Percentiles rank a stretch among this genome's conserved stretches.
These are phyloP conservation scores for Alternaria brassicicola DNA, from an alignment of 2,329 filamentous ascomycete genomes.

Conservation along the genomic window DNA sequence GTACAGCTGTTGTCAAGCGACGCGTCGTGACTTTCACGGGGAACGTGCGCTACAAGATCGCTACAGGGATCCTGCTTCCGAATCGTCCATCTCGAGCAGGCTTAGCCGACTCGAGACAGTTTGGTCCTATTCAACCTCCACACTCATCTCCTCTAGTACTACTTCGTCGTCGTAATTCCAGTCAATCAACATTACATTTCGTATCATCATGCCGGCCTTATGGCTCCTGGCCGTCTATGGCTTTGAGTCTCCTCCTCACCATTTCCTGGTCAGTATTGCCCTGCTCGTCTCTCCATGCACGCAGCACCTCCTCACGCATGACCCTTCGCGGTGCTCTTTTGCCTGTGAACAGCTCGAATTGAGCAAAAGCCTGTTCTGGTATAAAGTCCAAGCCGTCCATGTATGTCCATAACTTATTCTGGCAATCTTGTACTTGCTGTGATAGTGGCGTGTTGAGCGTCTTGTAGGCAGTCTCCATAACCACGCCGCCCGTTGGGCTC, in stretches of 20 bases:
- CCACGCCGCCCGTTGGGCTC: slow-evolving; percentile 75
- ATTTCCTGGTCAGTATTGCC: slow-evolving; percentile 40
- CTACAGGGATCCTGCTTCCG: slow-evolving; percentile 15
- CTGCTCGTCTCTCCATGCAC: slow-evolving; percentile 44
- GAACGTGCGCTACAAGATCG: slow-evolving; percentile 27
- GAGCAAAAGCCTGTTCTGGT: slow-evolving; percentile 79
- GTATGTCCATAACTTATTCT: slow-evolving; percentile 71
- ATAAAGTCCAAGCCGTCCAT: slow-evolving; percentile 78
- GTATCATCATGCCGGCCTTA: slow-evolving; percentile 15
- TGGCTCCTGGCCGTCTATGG: slow-evolving; percentile 44
- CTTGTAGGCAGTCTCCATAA: slow-evolving; percentile 75
- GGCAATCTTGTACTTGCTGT: slow-evolving; percentile 66
- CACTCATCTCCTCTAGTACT: not conserved
- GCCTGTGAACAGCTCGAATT: slow-evolving; percentile 82
- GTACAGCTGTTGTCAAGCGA: slow-evolving; percentile 27
- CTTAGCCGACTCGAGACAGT: not conserved
- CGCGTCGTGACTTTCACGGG: slow-evolving; percentile 32
- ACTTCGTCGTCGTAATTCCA: not conserved
- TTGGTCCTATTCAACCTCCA: not conserved
- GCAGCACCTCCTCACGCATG: slow-evolving; percentile 70
- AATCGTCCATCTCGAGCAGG: not conserved
- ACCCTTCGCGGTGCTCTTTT: slow-evolving; percentile 71
- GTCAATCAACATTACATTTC: slow-evolving; percentile 1
- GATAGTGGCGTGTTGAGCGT: slow-evolving; percentile 74
- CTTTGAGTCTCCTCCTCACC: slow-evolving; percentile 42